Percentiles rank a stretch among this genome's conserved stretches.
These are phyloP conservation scores for Aspergillus fischeri DNA, from an alignment of 2,329 filamentous ascomycete species.

Conservation along the genomic window DNA sequence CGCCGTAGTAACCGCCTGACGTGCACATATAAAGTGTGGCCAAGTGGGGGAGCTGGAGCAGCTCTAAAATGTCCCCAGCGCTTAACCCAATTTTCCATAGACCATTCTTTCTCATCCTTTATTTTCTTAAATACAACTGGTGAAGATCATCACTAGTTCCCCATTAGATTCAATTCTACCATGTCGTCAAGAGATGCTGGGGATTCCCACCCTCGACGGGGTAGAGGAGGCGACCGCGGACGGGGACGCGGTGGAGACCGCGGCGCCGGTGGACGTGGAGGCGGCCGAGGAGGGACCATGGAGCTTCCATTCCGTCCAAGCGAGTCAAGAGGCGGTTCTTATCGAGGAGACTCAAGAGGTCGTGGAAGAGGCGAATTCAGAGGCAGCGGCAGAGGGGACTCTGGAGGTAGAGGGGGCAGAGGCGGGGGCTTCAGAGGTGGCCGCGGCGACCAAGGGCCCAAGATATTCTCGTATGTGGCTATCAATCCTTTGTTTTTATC, in stretches of 20 bases:
- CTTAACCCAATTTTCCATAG: not conserved
- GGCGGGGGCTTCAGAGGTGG: conserved; percentile 8
- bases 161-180: not conserved
- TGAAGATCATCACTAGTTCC: not conserved
- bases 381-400: not conserved
- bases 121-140: not conserved
- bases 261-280: conserved; percentile 18
- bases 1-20: not conserved
- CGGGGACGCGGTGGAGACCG: conserved; percentile 19
- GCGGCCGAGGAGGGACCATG: conserved; percentile 22
- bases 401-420: conserved; percentile 5
- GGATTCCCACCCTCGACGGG: conserved; percentile 11
- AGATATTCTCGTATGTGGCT: conserved; percentile 29
- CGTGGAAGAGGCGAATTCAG: conserved; percentile 11
- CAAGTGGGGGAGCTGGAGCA: not conserved
- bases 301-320: conserved; percentile 21
- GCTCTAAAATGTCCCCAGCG: not conserved
- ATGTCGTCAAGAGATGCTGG: conserved; percentile 16
- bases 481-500: not conserved
- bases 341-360: conserved; percentile 12
- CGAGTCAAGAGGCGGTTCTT: conserved; percentile 5
- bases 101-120: not conserved
- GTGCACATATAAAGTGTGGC: not conserved
- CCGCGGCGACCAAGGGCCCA: conserved; percentile 17
- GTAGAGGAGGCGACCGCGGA: conserved; percentile 12